Evolutionary conservation across 805 yeast species (phyloP).

Genomic region (Candida piceae): DNA sequence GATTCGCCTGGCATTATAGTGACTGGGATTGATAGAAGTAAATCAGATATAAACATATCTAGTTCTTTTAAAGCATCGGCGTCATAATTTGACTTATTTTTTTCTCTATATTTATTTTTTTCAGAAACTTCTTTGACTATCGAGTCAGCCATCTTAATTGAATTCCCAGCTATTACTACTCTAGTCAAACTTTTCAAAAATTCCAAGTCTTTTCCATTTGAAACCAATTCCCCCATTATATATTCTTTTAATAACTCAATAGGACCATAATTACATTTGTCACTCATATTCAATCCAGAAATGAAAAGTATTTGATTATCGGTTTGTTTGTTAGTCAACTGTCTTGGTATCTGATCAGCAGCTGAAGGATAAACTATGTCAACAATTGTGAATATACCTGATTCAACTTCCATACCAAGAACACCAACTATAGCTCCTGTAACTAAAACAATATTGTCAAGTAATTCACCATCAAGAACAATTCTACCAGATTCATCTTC

Average conservation of each 20-base stretch:
- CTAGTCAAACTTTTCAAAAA: constrained; percentile 33
- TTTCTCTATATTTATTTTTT: constrained; percentile 42
- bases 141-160: constrained; percentile 28
- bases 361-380: constrained; percentile 71
- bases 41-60: constrained; percentile 52
- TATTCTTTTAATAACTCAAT: constrained; percentile 62
- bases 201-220: constrained; percentile 17
- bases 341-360: constrained; percentile 47
- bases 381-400: constrained; percentile 79
- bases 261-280: constrained; percentile 37
- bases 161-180: constrained; percentile 70
- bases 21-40: constrained; percentile 59
- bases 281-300: constrained; percentile 65
- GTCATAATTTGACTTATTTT: constrained; percentile 49
- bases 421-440: constrained; percentile 89
- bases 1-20: constrained; percentile 77
- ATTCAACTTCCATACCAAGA: constrained; percentile 76
- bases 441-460: constrained; percentile 59
- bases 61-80: constrained; percentile 46
- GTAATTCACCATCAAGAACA: constrained; percentile 56
- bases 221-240: constrained; percentile 58
- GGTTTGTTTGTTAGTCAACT: constrained; percentile 13
- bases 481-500: constrained; percentile 95
- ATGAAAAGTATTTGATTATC: constrained; percentile 57
- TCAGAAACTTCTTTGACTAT: constrained; percentile 23